Base-by-base conservation (phyloP, 1,284 basidiomycete species). In the Ganoderma multipileum region DNA sequence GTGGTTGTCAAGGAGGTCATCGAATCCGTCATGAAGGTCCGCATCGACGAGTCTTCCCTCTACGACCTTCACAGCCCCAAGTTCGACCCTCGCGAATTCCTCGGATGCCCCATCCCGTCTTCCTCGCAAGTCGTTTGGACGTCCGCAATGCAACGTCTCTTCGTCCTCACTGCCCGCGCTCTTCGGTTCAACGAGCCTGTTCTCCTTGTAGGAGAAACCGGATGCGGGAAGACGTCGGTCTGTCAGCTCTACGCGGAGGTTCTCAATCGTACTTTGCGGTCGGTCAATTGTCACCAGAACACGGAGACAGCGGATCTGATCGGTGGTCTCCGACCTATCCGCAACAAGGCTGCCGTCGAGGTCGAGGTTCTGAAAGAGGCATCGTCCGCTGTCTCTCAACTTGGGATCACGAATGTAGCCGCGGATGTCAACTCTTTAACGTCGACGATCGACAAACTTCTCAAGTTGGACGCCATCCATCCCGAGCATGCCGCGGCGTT, bases 231-330 rank as follows among this genome's bases (percentile, higher is more conserved):
- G 82, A 99, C 98, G 0, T 97, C 96, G 0, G 94, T 99, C 28
- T 99, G 97, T 76, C 96, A 99, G 78, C 83, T 97, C 8, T 92
- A 95, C 69, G 94, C 97, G 0, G 85, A 89, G 60, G 90, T 90
- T 3, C 83, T 89, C 33, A 82, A 82, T 39, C 89, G 90, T 73
- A 82, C 81, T 50, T 84, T 99, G 20, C 85, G 93, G 73, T 87
- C 90, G 8, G 89, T 99, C 75, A 99, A 95, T 77, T 99, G 97
- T 77, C 98, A 99, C 80, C 97, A 99, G 80, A 99, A 99, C 78
- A 99, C 97, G n/a, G 98, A 99, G 82, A 98, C 97, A 0, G 95
- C 97, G 9, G 98, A 99, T 80, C 84, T 99, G 50, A 94, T 99
- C 61, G 98, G 98, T 47, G 95, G 96, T 41, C 89, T 99, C 75